phyloP scores from a whole-genome alignment of 176 grass and related monocot genomes.

The Avena insularis region DNA sequence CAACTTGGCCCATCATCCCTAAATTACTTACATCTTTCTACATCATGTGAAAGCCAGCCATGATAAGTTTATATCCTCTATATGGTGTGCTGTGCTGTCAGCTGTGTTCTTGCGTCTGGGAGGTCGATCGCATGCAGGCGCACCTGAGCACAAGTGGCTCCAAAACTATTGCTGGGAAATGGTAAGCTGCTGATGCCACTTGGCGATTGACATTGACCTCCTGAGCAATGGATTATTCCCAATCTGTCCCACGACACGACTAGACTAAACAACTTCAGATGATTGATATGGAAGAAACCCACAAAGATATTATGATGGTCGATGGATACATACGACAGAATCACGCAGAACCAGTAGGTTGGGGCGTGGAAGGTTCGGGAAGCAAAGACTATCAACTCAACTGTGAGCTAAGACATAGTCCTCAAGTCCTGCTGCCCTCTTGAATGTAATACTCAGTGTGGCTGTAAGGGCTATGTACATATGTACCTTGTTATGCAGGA shows the following conservation, averaged over 20 bases:
- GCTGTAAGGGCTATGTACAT: background rate
- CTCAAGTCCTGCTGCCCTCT: conserved; percentile 16
- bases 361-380: conserved; percentile 44
- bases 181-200: conserved; percentile 43
- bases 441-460: background rate
- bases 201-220: conserved; percentile 34
- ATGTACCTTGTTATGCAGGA: background rate
- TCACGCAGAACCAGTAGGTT: conserved; percentile 13
- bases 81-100: background rate
- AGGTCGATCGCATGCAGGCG: conserved; percentile 7
- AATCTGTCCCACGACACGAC: conserved; percentile 16
- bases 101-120: background rate
- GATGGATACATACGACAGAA: conserved; percentile 1
- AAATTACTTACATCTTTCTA: conserved; percentile 10
- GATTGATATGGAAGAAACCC: conserved; percentile 5
- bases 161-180: conserved; percentile 42
- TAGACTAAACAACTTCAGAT: background rate
- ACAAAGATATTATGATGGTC: conserved; percentile 21
- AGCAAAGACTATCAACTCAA: conserved; percentile 3
- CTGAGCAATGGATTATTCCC: conserved; percentile 22
- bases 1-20: conserved; percentile 10
- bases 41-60: conserved; percentile 33
- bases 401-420: background rate
- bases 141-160: conserved; percentile 38
- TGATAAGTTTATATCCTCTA: conserved; percentile 22